These are phyloP conservation scores for Linnemannia schmuckeri DNA, from an alignment of 192 early-diverging fungal species.

Conservation along the genomic window DNA sequence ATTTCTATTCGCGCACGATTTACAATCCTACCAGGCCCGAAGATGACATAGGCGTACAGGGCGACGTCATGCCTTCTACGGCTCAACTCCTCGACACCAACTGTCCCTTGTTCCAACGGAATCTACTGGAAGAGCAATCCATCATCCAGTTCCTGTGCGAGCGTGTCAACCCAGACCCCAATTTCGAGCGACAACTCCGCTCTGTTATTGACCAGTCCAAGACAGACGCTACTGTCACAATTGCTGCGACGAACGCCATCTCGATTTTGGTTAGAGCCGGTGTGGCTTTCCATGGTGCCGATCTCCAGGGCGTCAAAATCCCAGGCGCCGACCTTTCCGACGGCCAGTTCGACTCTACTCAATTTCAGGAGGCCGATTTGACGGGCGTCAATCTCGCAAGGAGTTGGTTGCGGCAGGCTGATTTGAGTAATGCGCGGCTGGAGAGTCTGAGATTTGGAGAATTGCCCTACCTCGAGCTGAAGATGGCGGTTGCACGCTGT, in stretches of 20 bases:
- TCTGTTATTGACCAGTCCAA: not conserved
- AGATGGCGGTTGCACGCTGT: not conserved
- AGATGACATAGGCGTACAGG: not conserved
- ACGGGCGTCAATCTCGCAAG: not conserved
- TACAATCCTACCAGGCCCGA: not conserved
- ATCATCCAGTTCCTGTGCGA: constrained; percentile 7
- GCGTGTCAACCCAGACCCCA: not conserved
- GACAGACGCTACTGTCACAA: not conserved
- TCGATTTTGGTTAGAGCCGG: not conserved
- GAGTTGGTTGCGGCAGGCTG: not conserved
- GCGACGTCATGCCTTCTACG: not conserved
- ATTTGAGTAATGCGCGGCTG: not conserved
- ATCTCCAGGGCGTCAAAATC: not conserved
- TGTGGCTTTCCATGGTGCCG: not conserved
- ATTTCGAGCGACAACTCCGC: not conserved
- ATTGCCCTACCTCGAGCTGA: not conserved
- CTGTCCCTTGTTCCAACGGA: not conserved
- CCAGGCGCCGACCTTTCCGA: not conserved
- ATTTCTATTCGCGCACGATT: not conserved
- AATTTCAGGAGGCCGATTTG: not conserved
- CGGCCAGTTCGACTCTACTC: not conserved
- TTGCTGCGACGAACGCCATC: not conserved
- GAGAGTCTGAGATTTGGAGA: not conserved
- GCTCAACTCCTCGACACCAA: not conserved
- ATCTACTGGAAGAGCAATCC: not conserved